Evolutionary conservation across 2,329 filamentous ascomycete species (phyloP), one percentile per base, ranked within the genome.

Genomic region (Verruconis gallopava): DNA sequence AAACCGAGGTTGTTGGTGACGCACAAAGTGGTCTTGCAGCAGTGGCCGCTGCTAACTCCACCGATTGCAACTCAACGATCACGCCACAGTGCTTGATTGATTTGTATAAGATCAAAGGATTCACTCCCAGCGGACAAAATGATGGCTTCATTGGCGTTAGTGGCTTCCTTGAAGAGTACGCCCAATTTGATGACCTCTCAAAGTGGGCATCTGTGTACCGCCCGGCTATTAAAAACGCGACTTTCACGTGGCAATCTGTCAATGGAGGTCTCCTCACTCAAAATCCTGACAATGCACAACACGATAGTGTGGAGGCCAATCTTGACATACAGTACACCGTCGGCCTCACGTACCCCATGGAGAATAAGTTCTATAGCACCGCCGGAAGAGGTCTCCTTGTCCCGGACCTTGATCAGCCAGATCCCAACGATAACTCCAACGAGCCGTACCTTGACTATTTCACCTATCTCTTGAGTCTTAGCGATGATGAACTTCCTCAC

Each of bases 351-450:
- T 42, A 42, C 25, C 45, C 45, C 32, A 42, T 47, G 37, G 15
- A 21, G 11, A 38, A 37, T 21, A 38, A 46, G 22, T 46, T 42
- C 44, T 47, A 47, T 30, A 41, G 33, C 38, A 41, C 45, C 14
- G 21, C 44, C 12, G 45, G 45, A 2, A 20, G 22, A 3, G 44
- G 44, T 17, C 48, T 52, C 4, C 58, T 70, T 5, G 55, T 71
- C 12, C 66, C 67, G 0, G 66, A 71, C 48, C 55, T 69, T 1
- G 65, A 67, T 47, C 60, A 68, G 47, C 66, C 67, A 1, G 53
- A 55, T 22, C 47, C 50, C 12, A 57, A 52, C 11, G 53, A 61
- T 44, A 65, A 68, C 47, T 49, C 53, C 40, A 71, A 70, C 41
- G 68, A 71, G 57, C 68, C 68, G 2, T 63, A 62, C 38, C 50